These are phyloP conservation scores for Pestalotiopsis sp. DNA, from an alignment of 2,329 filamentous ascomycete species.

Conservation along the genomic window DNA sequence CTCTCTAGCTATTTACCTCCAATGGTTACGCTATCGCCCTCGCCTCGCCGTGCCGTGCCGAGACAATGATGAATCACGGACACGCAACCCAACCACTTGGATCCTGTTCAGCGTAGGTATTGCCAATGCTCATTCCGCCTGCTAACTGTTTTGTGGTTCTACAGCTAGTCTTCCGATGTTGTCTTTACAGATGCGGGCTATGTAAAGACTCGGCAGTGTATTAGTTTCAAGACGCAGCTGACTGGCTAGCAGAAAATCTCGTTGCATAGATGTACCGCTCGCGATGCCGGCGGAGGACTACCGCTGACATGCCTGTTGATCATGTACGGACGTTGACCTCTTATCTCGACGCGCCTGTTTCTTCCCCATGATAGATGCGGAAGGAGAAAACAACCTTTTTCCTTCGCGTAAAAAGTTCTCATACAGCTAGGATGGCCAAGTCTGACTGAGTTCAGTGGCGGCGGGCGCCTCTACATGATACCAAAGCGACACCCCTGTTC, in stretches of 20 bases:
- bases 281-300: not conserved
- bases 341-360: not conserved
- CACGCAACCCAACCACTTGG: not conserved
- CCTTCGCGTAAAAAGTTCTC: constrained; percentile 7
- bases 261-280: not conserved
- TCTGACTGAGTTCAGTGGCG: not conserved
- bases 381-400: constrained; percentile 4
- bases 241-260: not conserved
- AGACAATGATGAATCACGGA: not conserved
- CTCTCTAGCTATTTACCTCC: not conserved
- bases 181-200: not conserved
- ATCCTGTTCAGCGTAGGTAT: not conserved
- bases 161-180: not conserved
- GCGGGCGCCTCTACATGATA: not conserved
- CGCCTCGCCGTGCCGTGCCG: not conserved
- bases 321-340: not conserved
- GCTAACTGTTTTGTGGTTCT: not conserved
- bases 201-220: not conserved
- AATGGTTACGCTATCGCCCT: not conserved
- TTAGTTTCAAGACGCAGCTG: not conserved
- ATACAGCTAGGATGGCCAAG: not conserved
- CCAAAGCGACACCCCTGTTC: not conserved
- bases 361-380: not conserved
- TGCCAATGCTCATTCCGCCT: not conserved
- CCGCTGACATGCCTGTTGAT: not conserved